phyloP scores from a whole-genome alignment of 73 alveolate genomes.

The Paramecium octaurelia region DNA sequence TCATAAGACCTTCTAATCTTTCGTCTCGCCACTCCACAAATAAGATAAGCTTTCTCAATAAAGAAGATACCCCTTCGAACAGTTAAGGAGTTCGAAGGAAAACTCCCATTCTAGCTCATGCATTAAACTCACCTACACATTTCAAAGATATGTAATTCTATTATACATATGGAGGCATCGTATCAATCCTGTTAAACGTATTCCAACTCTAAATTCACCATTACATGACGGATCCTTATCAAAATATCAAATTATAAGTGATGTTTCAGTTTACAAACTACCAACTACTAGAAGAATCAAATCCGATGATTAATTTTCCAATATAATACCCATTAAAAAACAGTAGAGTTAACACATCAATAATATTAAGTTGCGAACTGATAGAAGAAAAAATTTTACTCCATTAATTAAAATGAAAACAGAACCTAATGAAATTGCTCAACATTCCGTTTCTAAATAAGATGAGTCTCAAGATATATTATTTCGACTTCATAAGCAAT shows the following conservation, averaged over 20 bases:
- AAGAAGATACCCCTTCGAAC: constrained; percentile 22
- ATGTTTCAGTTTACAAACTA: not conserved
- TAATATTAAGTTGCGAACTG: not conserved
- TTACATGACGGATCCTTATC: constrained; percentile 2
- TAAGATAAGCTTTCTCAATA: not conserved
- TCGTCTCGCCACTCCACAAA: constrained; percentile 25
- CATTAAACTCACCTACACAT: not conserved
- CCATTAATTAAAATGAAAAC: constrained; percentile 27
- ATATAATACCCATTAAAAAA: not conserved
- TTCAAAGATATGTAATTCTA: not conserved
- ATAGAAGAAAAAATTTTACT: not conserved
- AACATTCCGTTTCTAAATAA: not conserved
- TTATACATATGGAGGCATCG: not conserved
- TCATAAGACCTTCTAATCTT: not conserved
- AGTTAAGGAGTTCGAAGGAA: constrained; percentile 6
- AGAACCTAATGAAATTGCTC: constrained; percentile 5
- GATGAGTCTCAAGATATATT: constrained; percentile 35
- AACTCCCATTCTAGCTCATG: not conserved
- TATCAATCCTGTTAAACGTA: not conserved
- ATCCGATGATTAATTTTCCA: not conserved
- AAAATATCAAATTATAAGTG: not conserved
- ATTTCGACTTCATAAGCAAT: not conserved
- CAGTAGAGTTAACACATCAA: not conserved
- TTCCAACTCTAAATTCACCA: not conserved
- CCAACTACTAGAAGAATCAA: not conserved